Base-by-base conservation (phyloP, 2,329 filamentous ascomycete genomes). In the Cordyceps militaris region DNA sequence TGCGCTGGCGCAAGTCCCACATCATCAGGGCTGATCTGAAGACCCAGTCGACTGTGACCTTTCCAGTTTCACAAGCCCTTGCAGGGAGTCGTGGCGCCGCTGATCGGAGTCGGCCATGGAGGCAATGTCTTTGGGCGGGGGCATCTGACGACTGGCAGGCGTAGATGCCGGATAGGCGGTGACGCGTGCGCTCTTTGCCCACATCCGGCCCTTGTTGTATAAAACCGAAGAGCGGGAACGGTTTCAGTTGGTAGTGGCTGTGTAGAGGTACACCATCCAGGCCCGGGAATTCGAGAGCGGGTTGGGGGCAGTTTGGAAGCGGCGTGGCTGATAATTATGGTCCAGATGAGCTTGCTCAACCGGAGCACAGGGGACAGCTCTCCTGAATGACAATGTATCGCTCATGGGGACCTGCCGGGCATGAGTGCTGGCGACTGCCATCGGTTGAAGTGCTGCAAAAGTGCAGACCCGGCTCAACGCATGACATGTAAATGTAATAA, bases 401-500 rank as follows among this genome's bases (percentile, higher is more conserved):
- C 69, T 90, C 87, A 69, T 91, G 87, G 28, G 87, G 87, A 0
- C 85, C 81, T 57, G 79, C 77, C 6, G 79, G 66, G 64, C 87
- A 91, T 32, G 79, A 75, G 32, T 77, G 72, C 59, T 83, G 79
- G 61, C 77, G 78, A 67, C 76, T 82, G 57, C 86, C 86, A 65
- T 91, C 87, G 54, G 86, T 76, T 1, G 83, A 83, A 1, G 85
- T 89, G 62, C 82, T 79, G 69, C 88, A 86, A 71, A 89, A 89
- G 70, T 91, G 87, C 16, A 81, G 77, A 42, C 82, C 83, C 0
- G 86, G 87, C 66, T 89, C 85, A 58, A 79, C 71, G 66, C 87
- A 91, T 44, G 82, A 79, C 58, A 84, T 85, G 73, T 89, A 90
- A 70, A 91, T 85, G 72, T 89, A 89, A 70, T 86, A 90, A 71